Evolutionary conservation across 2,329 filamentous ascomycete genomes (phyloP).

Genomic region (Diaporthe batatas): DNA sequence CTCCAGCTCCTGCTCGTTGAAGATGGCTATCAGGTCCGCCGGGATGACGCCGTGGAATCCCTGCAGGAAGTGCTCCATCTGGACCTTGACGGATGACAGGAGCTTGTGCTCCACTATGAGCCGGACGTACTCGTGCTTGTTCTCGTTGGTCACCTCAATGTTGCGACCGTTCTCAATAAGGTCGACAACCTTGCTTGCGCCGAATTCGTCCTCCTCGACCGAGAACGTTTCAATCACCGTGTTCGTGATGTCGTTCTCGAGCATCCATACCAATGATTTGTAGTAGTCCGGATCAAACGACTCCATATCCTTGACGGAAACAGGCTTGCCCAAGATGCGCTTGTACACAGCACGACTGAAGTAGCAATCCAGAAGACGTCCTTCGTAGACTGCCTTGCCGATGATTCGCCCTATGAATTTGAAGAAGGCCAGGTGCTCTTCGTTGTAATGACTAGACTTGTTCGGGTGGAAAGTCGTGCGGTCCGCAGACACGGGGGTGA

Average conservation of each 20-base stretch:
- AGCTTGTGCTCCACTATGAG: conserved; percentile 95
- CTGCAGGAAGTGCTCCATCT: conserved; percentile 92
- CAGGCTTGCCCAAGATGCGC: conserved; percentile 92
- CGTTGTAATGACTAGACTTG: conserved; percentile 91
- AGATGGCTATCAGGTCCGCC: conserved; percentile 92
- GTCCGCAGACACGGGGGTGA: conserved; percentile 96
- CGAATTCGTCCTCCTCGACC: conserved; percentile 93
- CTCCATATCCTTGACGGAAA: conserved; percentile 99
- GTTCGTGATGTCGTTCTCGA: conserved; percentile 98
- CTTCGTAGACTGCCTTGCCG: conserved; percentile 97
- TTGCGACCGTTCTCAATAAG: conserved; percentile 89
- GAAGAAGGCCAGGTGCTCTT: conserved; percentile 97
- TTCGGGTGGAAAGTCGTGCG: conserved; percentile 99
- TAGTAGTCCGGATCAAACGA: conserved; percentile 98
- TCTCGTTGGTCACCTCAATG: conserved; percentile 94
- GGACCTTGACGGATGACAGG: conserved; percentile 90
- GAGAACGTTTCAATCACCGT: conserved; percentile 98
- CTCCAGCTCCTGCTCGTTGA: conserved; percentile 98
- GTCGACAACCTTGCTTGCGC: conserved; percentile 88
- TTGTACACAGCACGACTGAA: conserved; percentile 99
- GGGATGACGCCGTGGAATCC: conserved; percentile 99
- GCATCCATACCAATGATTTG: conserved; percentile 98
- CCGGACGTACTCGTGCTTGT: conserved; percentile 98
- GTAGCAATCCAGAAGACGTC: conserved; percentile 95
- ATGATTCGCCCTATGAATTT: conserved; percentile 99